These are phyloP conservation scores for Suillus hirtellus DNA, from an alignment of 768 basidiomycete genomes.

Conservation along the genomic window DNA sequence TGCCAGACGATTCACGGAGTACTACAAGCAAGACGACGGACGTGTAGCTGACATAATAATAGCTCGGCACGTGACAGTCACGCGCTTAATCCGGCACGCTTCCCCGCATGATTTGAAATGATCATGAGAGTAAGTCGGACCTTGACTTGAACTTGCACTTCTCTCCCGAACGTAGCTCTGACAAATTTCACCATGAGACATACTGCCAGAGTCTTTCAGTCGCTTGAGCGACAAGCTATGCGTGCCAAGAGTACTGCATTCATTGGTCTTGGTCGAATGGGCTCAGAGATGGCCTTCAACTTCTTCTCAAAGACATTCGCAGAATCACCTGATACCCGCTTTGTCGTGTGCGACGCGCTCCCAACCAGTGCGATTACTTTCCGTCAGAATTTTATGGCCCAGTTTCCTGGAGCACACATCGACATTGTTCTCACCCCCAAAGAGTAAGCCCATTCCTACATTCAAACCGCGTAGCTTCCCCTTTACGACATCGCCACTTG, in stretches of 20 bases:
- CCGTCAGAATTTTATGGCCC: conserved; percentile 49
- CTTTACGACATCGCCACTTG: conserved; percentile 16
- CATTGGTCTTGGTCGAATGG: conserved; percentile 89
- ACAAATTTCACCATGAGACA: conserved; percentile 45
- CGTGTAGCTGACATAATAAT: conserved; percentile 16
- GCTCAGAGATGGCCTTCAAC: conserved; percentile 83
- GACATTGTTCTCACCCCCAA: conserved; percentile 62
- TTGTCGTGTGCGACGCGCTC: conserved; percentile 79
- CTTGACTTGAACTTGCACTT: not conserved
- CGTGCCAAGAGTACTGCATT: conserved; percentile 65
- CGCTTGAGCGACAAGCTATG: conserved; percentile 32
- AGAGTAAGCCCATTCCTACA: conserved; percentile 54
- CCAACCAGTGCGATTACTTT: conserved; percentile 60
- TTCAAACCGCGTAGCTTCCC: conserved; percentile 4
- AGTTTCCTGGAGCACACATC: conserved; percentile 62
- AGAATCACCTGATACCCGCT: conserved; percentile 51
- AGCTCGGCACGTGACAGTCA: not conserved
- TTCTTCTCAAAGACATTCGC: conserved; percentile 73
- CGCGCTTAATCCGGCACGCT: not conserved
- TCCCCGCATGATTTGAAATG: conserved; percentile 10
- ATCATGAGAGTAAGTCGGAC: not conserved
- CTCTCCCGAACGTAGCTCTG: not conserved
- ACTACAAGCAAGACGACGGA: not conserved
- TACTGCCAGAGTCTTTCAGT: conserved; percentile 44
- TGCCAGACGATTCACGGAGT: not conserved